Base-by-base conservation (phyloP, 73 alveolate genomes). In the Paramecium octaurelia region DNA sequence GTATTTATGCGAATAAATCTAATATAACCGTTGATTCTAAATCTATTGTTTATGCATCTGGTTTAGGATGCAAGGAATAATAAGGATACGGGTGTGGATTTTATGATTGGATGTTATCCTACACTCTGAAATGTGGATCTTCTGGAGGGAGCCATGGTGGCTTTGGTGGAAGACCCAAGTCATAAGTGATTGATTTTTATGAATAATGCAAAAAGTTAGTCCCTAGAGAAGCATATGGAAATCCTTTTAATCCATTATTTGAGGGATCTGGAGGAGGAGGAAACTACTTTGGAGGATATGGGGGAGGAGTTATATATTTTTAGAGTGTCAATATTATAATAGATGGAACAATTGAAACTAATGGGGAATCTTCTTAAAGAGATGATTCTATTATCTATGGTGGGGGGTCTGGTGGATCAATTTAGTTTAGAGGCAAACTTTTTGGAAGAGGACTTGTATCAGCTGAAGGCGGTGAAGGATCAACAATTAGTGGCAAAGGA, bases 81-180 rank as follows among this genome's bases (percentile, higher is more conserved):
- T 36, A 75, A 75, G 88, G 88, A 40, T 36, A 31, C 12, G 60
- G 60, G 11, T 48, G 23, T 16, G 60, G 60, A 11, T 48, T 48
- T 23, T 48, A 48, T 48, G 23, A n/a, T 48, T n/a, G 23, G 23
- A 48, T 48, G 60, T 23, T 48, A 14, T 48, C 23, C 2, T 44
- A 31, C 38, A 75, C 60, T 14, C 10, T 36, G 6, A 31, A 75
- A 75, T 75, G 88, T 36, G 88, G 88, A 35, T 36, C 60, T 1
- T 31, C 88, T 31, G 88, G 88, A 34, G 88, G 88, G 38, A 75
- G 88, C 1, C 23, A 75, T 36, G 88, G 88, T 21, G 69, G 88
- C 5, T 31, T 34, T n/a, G 88, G 88, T 31, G 88, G 88, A 54
- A 54, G 69, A 54, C 69, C 69, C 18, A 54, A 6, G 5, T 54